Percentiles rank a stretch among this genome's conserved stretches.
Evolutionary conservation across 768 basidiomycete genomes (phyloP).

Genomic region (Fomitopsis pulvina): DNA sequence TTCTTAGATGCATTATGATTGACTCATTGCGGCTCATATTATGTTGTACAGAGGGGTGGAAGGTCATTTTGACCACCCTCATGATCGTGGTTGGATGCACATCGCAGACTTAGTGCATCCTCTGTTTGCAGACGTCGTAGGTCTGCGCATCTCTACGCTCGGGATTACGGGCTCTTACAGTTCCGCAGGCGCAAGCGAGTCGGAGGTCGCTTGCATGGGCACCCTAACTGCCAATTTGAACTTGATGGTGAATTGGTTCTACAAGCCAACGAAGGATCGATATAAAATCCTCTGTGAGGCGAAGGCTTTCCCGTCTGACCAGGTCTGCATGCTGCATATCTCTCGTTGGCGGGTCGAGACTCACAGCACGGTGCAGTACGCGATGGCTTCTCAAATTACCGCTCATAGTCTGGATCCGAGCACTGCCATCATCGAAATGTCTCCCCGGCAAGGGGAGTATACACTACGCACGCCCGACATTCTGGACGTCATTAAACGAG

Average conservation of each 20-base stretch:
- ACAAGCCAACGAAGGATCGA: conserved; percentile 76
- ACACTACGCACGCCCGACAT: conserved; percentile 87
- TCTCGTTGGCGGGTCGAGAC: not conserved
- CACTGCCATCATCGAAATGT: conserved; percentile 69
- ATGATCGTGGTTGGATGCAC: conserved; percentile 75
- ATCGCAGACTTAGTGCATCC: conserved; percentile 69
- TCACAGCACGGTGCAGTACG: conserved; percentile 57
- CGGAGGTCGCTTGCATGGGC: conserved; percentile 94
- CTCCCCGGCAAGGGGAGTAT: conserved; percentile 79
- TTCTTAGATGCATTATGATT: not conserved
- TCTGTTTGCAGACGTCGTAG: conserved; percentile 75
- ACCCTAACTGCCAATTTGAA: conserved; percentile 94
- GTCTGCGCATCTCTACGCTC: conserved; percentile 34
- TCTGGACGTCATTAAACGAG: conserved; percentile 59
- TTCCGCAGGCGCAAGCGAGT: conserved; percentile 66
- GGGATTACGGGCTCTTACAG: not conserved
- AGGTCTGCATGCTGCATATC: conserved; percentile 41
- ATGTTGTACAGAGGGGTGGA: conserved; percentile 58
- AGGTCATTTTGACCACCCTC: conserved; percentile 90
- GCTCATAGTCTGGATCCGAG: conserved; percentile 73
- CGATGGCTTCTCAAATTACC: conserved; percentile 86
- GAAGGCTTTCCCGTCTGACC: conserved; percentile 94
- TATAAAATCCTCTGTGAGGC: conserved; percentile 95
- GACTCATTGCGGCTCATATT: not conserved
- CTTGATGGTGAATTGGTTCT: conserved; percentile 91